phyloP scores from a whole-genome alignment of 176 grass and related monocot genomes.

The Carex littledalei region DNA sequence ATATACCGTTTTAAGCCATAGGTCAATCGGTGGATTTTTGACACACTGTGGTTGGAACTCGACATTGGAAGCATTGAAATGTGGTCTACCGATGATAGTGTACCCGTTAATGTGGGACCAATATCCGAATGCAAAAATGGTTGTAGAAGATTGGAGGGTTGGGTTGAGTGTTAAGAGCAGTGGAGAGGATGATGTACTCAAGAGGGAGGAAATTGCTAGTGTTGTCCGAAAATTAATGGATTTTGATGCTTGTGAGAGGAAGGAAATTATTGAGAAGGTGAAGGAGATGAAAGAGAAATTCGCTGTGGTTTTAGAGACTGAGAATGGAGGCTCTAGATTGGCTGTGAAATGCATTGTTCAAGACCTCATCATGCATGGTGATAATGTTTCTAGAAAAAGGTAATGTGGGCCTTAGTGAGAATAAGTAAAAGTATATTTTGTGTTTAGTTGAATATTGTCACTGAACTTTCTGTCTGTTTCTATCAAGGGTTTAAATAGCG shows the following conservation, averaged over 20 bases:
- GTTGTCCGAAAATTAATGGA: conserved; percentile 13
- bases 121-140: conserved; percentile 22
- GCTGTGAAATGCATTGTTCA: not conserved
- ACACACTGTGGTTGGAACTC: conserved; percentile 28
- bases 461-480: not conserved
- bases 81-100: conserved; percentile 9
- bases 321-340: not conserved
- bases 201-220: conserved; percentile 8
- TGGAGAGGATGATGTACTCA: not conserved
- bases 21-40: conserved; percentile 17
- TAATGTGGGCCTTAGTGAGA: not conserved
- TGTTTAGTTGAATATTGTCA: not conserved
- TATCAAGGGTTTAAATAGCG: not conserved
- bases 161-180: not conserved
- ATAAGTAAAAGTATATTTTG: not conserved
- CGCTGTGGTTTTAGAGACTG: not conserved
- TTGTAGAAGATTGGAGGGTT: conserved; percentile 22
- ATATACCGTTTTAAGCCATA: conserved; percentile 16
- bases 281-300: conserved; percentile 18
- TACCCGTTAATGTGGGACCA: conserved; percentile 25
- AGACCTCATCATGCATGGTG: not conserved
- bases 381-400: not conserved
- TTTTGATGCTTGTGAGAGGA: conserved; percentile 15
- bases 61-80: conserved; percentile 8
- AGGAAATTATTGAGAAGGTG: conserved; percentile 4